Evolutionary conservation across 345 rosid species (phyloP).

Genomic region (Crucihimalaya himalaica): DNA sequence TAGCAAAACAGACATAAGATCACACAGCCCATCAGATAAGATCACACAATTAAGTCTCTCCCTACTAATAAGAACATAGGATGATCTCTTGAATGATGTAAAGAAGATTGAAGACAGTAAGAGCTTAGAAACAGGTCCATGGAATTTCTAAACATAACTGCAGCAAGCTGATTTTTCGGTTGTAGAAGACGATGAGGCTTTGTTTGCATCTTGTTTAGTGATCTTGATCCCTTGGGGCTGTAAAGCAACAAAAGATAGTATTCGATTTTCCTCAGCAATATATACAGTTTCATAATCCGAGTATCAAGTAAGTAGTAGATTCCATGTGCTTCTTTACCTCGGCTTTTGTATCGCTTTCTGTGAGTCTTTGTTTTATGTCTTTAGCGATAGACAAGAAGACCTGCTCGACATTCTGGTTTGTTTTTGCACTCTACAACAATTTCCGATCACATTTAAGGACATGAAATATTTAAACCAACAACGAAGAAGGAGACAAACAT

Average conservation of each 20-base stretch:
- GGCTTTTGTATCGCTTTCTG: slow-evolving; percentile 48
- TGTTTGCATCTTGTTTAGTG: slow-evolving; percentile 53
- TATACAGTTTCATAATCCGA: slow-evolving; percentile 12
- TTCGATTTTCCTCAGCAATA: background rate
- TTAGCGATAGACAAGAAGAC: slow-evolving; percentile 56
- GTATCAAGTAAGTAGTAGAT: background rate
- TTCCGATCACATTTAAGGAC: slow-evolving; percentile 9
- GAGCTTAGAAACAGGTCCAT: slow-evolving; percentile 2
- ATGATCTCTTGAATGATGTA: background rate
- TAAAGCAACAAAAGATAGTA: background rate
- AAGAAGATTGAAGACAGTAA: background rate
- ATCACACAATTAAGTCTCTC: slow-evolving; percentile 27
- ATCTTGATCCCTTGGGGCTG: slow-evolving; percentile 72
- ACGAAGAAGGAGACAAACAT: slow-evolving; percentile 9
- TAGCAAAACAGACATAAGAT: slow-evolving; percentile 24
- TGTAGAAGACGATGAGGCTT: slow-evolving; percentile 45
- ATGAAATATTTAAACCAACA: background rate
- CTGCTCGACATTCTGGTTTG: slow-evolving; percentile 60
- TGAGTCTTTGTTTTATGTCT: slow-evolving; percentile 59
- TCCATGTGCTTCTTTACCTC: slow-evolving; percentile 43
- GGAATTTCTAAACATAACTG: slow-evolving; percentile 39
- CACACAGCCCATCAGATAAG: slow-evolving; percentile 25
- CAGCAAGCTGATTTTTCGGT: slow-evolving; percentile 61
- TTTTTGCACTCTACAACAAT: slow-evolving; percentile 57
- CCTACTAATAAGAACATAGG: slow-evolving; percentile 29